Conservation (phyloP, 441 rosid species). For the Pelargonium citronellum region DNA sequence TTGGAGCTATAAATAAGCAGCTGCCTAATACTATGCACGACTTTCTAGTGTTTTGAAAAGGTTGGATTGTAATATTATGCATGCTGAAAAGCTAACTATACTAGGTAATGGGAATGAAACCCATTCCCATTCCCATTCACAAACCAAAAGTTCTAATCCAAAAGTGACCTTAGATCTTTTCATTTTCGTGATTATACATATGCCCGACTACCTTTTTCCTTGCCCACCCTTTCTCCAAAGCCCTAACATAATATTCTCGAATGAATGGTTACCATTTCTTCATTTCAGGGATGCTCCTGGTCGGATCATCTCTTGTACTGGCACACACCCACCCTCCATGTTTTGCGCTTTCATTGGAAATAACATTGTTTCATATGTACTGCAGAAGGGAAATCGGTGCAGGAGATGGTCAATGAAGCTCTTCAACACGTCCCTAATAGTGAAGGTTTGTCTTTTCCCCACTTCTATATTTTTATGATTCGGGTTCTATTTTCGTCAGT, state of each 20-base stretch:
- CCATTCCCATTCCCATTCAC: too few relatives aligned
- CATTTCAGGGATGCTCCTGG: conserved; percentile 17
- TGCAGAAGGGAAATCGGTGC: conserved; percentile 91
- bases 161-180: too few relatives aligned
- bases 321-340: conserved; percentile 11
- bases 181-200: not conserved
- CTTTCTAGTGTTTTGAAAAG: too few relatives aligned
- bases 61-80: conserved; percentile 7
- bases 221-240: conserved; percentile 4
- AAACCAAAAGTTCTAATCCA: too few relatives aligned
- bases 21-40: conserved; percentile 12
- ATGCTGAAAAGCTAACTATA: not conserved
- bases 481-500: conserved; percentile 15
- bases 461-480: conserved; percentile 11
- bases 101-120: too few relatives aligned
- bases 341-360: conserved; percentile 15
- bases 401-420: conserved; percentile 95
- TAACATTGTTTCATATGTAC: conserved; percentile 27
- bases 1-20: conserved; percentile 9
- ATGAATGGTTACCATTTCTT: conserved; percentile 12
- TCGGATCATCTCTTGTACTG: conserved; percentile 22
- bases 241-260: conserved; percentile 13
- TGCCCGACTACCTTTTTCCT: conserved; percentile 8
- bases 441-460: conserved; percentile 51
- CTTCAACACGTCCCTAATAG: conserved; percentile 78